Conservation (phyloP, 345 rosid species). For the Diplotaxis tenuifolia region DNA sequence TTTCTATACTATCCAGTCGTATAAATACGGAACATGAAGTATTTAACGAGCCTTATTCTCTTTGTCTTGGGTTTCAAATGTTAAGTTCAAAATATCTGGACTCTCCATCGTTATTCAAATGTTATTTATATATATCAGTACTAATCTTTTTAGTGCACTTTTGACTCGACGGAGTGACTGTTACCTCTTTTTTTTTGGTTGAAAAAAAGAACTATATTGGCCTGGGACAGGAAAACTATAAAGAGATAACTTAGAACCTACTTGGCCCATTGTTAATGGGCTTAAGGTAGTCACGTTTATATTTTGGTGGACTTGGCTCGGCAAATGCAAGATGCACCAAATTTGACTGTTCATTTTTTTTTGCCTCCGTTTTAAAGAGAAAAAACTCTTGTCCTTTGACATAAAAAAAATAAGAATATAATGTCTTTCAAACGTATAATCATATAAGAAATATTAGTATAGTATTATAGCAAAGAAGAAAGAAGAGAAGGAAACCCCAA, state of each 20-base stretch:
- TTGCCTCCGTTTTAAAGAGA: background rate
- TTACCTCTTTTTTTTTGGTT: too few species aligned
- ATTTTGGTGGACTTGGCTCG: background rate
- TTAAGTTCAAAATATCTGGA: background rate
- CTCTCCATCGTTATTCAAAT: background rate
- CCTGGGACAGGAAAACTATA: background rate
- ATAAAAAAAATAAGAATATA: too few species aligned
- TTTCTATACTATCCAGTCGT: too few species aligned
- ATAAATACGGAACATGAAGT: too few species aligned
- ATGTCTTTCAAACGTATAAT: too few species aligned
- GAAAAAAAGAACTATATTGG: background rate
- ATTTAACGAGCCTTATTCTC: too few species aligned
- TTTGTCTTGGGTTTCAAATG: too few species aligned
- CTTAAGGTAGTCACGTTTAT: background rate
- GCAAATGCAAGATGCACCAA: background rate
- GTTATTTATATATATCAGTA: slow-evolving; percentile 1
- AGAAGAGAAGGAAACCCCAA: background rate
- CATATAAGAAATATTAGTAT: too few species aligned
- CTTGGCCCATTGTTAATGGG: slow-evolving; percentile 14
- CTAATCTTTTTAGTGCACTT: slow-evolving; percentile 13
- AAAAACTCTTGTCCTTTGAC: too few species aligned
- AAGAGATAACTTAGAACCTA: background rate
- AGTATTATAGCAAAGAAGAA: background rate
- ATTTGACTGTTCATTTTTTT: background rate
- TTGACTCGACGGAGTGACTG: background rate